A percentile compares a stretch with the other conserved stretches of the same genome.
phyloP scores from a whole-genome alignment of 148 eudicot species.

The Nepenthes mirabilis region DNA sequence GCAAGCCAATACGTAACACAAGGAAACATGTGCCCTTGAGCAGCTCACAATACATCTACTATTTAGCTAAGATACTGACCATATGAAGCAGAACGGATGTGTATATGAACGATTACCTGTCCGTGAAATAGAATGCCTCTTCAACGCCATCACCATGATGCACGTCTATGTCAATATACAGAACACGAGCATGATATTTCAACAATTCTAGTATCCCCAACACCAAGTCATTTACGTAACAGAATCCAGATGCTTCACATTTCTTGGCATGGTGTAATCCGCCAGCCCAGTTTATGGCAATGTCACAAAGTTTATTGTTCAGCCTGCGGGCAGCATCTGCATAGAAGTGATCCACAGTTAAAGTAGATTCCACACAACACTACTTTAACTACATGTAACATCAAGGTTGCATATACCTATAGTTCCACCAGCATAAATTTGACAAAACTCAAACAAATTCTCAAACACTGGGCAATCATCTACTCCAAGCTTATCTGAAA shows the following conservation, averaged over 20 bases:
- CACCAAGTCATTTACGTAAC: conserved; percentile 93
- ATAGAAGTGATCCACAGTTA: conserved; percentile 12
- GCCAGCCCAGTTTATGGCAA: conserved; percentile 99
- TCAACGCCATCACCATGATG: conserved; percentile 99
- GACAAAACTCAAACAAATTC: conserved; percentile 92
- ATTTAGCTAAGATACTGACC: neutral
- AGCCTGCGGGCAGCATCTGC: conserved; percentile 97
- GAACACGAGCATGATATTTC: conserved; percentile 92
- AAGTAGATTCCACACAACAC: neutral
- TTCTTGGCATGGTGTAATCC: conserved; percentile 99
- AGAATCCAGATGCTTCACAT: conserved; percentile 96
- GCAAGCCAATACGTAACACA: too few species aligned
- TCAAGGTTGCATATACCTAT: conserved; percentile 43
- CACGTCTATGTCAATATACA: conserved; percentile 96
- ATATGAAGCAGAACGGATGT: neutral
- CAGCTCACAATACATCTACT: neutral
- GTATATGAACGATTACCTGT: conserved; percentile 34
- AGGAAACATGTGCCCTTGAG: too few species aligned
- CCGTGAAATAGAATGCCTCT: conserved; percentile 98
- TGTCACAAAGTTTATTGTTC: conserved; percentile 85
- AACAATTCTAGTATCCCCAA: conserved; percentile 96
- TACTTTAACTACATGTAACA: neutral
- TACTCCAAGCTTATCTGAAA: conserved; percentile 75
- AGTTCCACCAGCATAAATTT: conserved; percentile 99
- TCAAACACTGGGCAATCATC: conserved; percentile 98